A percentile compares a stretch with the other conserved stretches of the same genome.
Conservation (phyloP, 2,329 filamentous ascomycete genomes). For the Ascochyta koolunga region DNA sequence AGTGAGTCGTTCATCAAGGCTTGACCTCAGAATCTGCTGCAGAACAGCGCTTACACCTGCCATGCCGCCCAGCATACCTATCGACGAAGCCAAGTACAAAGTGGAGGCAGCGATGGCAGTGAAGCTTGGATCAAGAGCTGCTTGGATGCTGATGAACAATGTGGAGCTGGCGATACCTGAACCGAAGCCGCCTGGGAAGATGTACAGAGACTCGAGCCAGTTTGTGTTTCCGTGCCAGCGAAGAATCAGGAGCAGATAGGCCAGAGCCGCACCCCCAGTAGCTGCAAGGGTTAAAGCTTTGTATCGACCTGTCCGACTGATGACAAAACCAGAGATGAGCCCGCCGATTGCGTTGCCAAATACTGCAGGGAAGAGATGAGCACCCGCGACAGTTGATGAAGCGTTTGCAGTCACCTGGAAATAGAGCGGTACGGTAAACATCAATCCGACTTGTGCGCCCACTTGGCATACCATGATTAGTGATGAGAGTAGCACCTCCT, state of each 20-base stretch:
- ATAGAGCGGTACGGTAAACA: constrained; percentile 72
- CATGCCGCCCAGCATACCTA: constrained; percentile 32
- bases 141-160: constrained; percentile 35
- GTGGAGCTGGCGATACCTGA: constrained; percentile 33
- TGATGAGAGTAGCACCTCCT: constrained; percentile 61
- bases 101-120: constrained; percentile 29
- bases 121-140: constrained; percentile 25
- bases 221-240: constrained; percentile 39
- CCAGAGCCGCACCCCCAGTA: constrained; percentile 22
- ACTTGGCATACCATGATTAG: constrained; percentile 60
- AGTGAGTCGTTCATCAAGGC: constrained; percentile 21
- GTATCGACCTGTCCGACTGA: constrained; percentile 33
- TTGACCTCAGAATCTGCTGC: constrained; percentile 24
- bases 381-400: constrained; percentile 63
- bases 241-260: constrained; percentile 33
- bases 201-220: constrained; percentile 35
- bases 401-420: constrained; percentile 68
- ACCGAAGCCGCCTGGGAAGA: constrained; percentile 37
- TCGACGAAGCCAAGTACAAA: constrained; percentile 25
- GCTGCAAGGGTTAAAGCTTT: constrained; percentile 28
- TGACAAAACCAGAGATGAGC: constrained; percentile 50
- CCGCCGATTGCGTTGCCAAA: constrained; percentile 70
- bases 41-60: constrained; percentile 32
- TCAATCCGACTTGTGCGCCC: constrained; percentile 65
- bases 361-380: constrained; percentile 71